These are phyloP conservation scores for Orbilia quercus DNA, from an alignment of 2,329 filamentous ascomycete species.

Conservation along the genomic window DNA sequence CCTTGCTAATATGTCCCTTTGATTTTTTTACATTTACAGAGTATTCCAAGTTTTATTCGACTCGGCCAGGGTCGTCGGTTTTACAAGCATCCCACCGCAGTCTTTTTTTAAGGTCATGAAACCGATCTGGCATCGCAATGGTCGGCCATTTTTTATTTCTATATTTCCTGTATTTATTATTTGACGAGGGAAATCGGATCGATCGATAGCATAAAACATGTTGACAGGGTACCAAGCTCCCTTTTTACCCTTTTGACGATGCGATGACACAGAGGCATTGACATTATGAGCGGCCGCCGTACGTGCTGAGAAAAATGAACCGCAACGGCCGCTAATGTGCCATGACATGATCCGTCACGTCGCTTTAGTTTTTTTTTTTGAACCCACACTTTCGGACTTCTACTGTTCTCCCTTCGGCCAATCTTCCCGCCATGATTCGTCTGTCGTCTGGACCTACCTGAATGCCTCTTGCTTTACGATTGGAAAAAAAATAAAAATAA, in stretches of 20 bases:
- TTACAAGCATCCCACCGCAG: slow-evolving; percentile 43
- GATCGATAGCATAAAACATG: slow-evolving; percentile 19
- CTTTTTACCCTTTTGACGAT: slow-evolving; percentile 8
- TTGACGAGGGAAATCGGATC: slow-evolving; percentile 40
- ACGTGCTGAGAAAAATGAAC: slow-evolving; percentile 41
- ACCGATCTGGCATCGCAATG: slow-evolving; percentile 55
- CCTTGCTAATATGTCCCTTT: background rate
- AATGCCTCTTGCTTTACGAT: slow-evolving; percentile 18
- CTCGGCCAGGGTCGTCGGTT: slow-evolving; percentile 26
- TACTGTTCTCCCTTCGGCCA: slow-evolving; percentile 32
- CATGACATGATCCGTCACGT: slow-evolving; percentile 44
- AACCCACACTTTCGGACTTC: too few species aligned
- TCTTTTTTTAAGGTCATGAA: slow-evolving; percentile 44
- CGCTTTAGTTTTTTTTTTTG: too few species aligned
- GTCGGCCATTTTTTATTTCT: slow-evolving; percentile 44
- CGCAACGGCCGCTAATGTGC: slow-evolving; percentile 52
- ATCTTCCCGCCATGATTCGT: slow-evolving; percentile 40
- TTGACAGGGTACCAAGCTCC: slow-evolving; percentile 38
- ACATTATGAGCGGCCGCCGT: slow-evolving; percentile 29
- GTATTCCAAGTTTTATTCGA: too few species aligned
- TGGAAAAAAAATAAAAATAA: too few species aligned
- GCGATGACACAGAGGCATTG: slow-evolving; percentile 14
- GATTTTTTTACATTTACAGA: slow-evolving; percentile 6
- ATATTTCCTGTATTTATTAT: too few species aligned
- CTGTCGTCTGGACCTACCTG: slow-evolving; percentile 53